Base-by-base conservation (phyloP, 2,329 filamentous ascomycete genomes). In the Ophiostoma pallidulum region DNA sequence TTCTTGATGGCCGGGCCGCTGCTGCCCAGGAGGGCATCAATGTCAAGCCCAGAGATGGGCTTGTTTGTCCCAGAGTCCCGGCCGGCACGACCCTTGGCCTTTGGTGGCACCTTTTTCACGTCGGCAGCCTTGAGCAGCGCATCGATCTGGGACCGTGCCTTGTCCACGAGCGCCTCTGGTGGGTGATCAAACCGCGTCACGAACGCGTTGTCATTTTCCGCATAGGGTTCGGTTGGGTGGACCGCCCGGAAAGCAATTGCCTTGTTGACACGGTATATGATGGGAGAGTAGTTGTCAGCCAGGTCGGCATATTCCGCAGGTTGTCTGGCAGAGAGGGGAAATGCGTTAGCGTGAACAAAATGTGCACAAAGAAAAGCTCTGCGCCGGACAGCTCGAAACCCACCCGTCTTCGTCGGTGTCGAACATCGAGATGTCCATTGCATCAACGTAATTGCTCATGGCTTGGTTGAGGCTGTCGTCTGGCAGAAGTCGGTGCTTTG, bases 391-490 rank as follows among this genome's bases (percentile, higher is more conserved):
- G 14, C 18, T 22, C 19, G 8, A 29, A 53, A 57, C 73, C 58
- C 65, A 86, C 78, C 82, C 86, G 37, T 90, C 77, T 39, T 92
- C 86, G 57, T 94, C 84, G 39, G 72, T 75, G 9, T 74, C 83
- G 58, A 83, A 80, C 0, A 64, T 72, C 1, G 83, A 84, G 2
- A 98, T 69, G 58, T 96, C 90, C 91, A 98, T 95, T 8, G 78
- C 80, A 61, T 97, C 88, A 8, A 98, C 88, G 56, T 91, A 97
- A 53, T 87, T 80, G 61, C 82, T 84, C 90, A 98, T 97, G 1
- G 88, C 84, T 41, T 82, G 69, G 46, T 78, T 74, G 20, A 98
- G 72, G 28, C 86, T 78, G 2, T 85, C 74, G 9, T 71, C 82
- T 0, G 92, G 92, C 2, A 98, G 71, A 51, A 94, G 82, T 31